Percentiles rank a stretch among this genome's conserved stretches.
phyloP scores from a whole-genome alignment of 2,329 filamentous ascomycete genomes.

The Colletotrichum ledebouriae region DNA sequence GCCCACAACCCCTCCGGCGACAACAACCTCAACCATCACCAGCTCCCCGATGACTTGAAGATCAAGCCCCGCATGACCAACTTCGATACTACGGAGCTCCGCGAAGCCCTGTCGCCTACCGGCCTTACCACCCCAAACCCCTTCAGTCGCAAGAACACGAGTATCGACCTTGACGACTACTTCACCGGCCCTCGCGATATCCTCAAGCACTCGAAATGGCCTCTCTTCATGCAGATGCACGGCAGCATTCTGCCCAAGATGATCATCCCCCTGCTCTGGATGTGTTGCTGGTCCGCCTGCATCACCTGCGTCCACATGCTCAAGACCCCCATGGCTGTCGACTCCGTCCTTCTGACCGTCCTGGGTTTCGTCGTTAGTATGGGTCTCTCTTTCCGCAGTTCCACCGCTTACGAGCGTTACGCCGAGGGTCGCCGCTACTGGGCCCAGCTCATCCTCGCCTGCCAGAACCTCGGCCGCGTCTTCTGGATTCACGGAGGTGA shows the following conservation, averaged over 20 bases:
- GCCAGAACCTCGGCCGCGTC: slow-evolving; percentile 77
- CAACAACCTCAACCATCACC: slow-evolving; percentile 24
- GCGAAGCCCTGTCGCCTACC: slow-evolving; percentile 50
- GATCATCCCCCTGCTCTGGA: slow-evolving; percentile 75
- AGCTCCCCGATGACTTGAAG: slow-evolving; percentile 15
- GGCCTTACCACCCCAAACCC: slow-evolving; percentile 49
- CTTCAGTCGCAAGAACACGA: slow-evolving; percentile 51
- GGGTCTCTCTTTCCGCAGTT: slow-evolving; percentile 81
- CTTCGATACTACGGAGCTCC: slow-evolving; percentile 37
- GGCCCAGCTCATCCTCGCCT: slow-evolving; percentile 71
- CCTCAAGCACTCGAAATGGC: slow-evolving; percentile 81
- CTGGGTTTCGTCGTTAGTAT: slow-evolving; percentile 86
- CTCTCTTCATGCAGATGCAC: slow-evolving; percentile 80
- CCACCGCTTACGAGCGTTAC: slow-evolving; percentile 82
- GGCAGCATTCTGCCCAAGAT: slow-evolving; percentile 82
- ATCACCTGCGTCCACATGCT: slow-evolving; percentile 70
- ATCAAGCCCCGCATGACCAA: slow-evolving; percentile 32
- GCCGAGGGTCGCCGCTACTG: slow-evolving; percentile 74
- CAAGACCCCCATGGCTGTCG: slow-evolving; percentile 53
- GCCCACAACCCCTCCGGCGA: slow-evolving; percentile 31
- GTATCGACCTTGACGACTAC: slow-evolving; percentile 70
- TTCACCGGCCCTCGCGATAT: slow-evolving; percentile 78
- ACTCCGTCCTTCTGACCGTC: slow-evolving; percentile 76
- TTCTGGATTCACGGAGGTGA: slow-evolving; percentile 86
- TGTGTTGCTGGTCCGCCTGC: slow-evolving; percentile 74